Evolutionary conservation across 1,284 basidiomycete species (phyloP).

Genomic region (Tausonia pullulans): DNA sequence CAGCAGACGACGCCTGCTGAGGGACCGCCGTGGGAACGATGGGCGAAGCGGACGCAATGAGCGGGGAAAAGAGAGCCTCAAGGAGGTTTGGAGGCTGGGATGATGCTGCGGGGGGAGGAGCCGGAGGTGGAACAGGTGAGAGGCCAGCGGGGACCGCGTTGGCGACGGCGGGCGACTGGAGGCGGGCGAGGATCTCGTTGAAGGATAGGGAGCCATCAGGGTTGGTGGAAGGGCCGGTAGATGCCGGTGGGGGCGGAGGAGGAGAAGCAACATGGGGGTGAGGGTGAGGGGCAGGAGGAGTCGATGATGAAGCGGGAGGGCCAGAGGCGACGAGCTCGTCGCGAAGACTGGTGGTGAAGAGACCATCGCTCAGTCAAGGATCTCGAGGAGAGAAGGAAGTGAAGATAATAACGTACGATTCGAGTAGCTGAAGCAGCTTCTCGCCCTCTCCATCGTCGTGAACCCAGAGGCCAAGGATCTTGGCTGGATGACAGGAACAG

Average conservation of each 20-base stretch:
- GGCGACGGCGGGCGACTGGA: constrained; percentile 9
- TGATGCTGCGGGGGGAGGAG: no score
- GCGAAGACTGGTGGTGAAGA: not conserved
- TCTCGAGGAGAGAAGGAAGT: no score
- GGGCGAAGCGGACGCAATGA: no score
- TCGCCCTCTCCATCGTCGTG: constrained; percentile 13
- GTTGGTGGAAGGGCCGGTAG: not conserved
- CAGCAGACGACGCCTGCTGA: no score
- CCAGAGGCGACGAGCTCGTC: not conserved
- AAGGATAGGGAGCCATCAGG: constrained; percentile 16
- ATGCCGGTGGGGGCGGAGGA: not conserved
- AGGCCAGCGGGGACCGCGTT: not conserved
- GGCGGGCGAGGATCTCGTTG: constrained; percentile 15
- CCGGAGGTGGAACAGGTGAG: no score
- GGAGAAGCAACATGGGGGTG: not conserved
- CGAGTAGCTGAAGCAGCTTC: constrained; percentile 9
- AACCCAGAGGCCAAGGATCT: constrained; percentile 13
- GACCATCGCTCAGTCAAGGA: not conserved
- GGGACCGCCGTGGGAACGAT: no score
- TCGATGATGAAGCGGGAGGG: not conserved
- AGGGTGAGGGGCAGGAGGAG: not conserved
- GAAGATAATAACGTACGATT: not conserved
- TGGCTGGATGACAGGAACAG: constrained; percentile 2
- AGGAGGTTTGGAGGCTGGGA: no score
- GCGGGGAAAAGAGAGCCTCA: no score